Percentiles rank a stretch among this genome's conserved stretches.
Evolutionary conservation across 108 stramenopile species (phyloP).

Genomic region (Stephanodiscus minutulus): DNA sequence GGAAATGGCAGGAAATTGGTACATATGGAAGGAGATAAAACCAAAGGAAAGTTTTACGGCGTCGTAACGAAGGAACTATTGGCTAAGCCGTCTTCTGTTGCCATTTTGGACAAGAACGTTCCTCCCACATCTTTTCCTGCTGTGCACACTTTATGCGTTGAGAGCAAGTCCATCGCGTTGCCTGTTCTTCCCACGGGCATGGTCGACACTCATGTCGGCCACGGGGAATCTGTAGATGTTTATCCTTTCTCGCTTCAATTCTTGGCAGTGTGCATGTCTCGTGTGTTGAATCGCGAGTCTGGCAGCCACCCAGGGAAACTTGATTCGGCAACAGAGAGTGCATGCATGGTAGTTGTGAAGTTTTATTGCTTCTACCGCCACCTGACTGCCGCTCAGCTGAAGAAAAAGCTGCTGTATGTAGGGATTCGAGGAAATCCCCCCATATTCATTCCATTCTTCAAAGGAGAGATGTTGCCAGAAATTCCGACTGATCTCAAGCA

Average conservation of each 20-base stretch:
- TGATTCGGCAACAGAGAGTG: constrained; percentile 56
- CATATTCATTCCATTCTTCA: constrained; percentile 69
- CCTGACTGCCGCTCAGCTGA: constrained; percentile 28
- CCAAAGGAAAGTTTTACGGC: constrained; percentile 55
- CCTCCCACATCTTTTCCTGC: constrained; percentile 61
- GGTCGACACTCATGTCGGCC: constrained; percentile 55
- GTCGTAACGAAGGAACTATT: constrained; percentile 37
- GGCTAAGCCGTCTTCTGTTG: constrained; percentile 33
- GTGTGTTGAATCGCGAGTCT: constrained; percentile 60
- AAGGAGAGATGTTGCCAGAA: constrained; percentile 4
- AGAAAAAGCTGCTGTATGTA: constrained; percentile 16
- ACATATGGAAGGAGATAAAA: constrained; percentile 54
- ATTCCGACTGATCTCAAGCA: constrained; percentile 63
- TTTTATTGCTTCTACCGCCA: constrained; percentile 79
- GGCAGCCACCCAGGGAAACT: constrained; percentile 70
- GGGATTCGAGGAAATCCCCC: constrained; percentile 7
- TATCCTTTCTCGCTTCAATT: constrained; percentile 82
- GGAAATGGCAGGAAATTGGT: constrained; percentile 26
- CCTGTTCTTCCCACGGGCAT: constrained; percentile 64
- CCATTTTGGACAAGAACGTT: constrained; percentile 80
- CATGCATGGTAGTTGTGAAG: constrained; percentile 76
- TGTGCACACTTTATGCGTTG: constrained; percentile 44
- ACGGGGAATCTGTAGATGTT: constrained; percentile 31
- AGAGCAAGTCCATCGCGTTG: constrained; percentile 53
- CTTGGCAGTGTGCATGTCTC: constrained; percentile 74